A percentile compares a stretch with the other conserved stretches of the same genome.
Conservation (phyloP, 805 yeast species). For the Zygoascus biomembranicola region DNA sequence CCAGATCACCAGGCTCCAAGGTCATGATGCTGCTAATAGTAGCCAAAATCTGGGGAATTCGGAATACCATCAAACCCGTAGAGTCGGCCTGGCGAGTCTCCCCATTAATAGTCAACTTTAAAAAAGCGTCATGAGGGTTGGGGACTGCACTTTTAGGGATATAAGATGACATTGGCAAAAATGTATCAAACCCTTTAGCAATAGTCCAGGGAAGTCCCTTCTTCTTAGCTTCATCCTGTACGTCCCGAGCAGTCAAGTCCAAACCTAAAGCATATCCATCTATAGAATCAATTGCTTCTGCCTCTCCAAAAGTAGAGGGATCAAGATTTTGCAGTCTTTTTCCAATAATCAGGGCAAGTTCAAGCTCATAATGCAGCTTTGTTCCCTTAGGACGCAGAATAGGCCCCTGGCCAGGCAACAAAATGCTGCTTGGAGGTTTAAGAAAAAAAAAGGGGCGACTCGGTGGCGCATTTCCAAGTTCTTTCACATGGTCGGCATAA, state of each 20-base stretch:
- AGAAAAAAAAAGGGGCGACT: conserved; percentile 84
- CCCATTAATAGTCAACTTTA: conserved; percentile 63
- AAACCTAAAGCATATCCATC: conserved; percentile 84
- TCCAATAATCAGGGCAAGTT: conserved; percentile 71
- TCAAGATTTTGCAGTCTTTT: conserved; percentile 54
- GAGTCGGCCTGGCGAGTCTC: conserved; percentile 58
- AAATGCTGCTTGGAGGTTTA: conserved; percentile 77
- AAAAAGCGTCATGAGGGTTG: conserved; percentile 64
- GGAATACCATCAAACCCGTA: conserved; percentile 80
- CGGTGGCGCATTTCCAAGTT: conserved; percentile 75
- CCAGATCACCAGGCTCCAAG: conserved; percentile 79
- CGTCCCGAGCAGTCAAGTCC: conserved; percentile 93
- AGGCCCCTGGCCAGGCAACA: conserved; percentile 62
- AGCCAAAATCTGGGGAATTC: conserved; percentile 70
- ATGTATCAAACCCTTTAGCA: conserved; percentile 95
- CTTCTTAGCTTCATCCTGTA: conserved; percentile 88
- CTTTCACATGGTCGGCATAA: conserved; percentile 93
- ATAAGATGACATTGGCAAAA: conserved; percentile 73
- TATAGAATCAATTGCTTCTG: conserved; percentile 69
- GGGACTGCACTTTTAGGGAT: conserved; percentile 59
- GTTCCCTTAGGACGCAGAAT: conserved; percentile 77
- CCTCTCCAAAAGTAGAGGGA: conserved; percentile 44
- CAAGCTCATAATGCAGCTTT: conserved; percentile 85
- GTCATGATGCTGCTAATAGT: conserved; percentile 88
- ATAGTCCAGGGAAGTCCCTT: conserved; percentile 96